phyloP scores from a whole-genome alignment of 2,329 filamentous ascomycete genomes.

The Alternaria gansuensis region DNA sequence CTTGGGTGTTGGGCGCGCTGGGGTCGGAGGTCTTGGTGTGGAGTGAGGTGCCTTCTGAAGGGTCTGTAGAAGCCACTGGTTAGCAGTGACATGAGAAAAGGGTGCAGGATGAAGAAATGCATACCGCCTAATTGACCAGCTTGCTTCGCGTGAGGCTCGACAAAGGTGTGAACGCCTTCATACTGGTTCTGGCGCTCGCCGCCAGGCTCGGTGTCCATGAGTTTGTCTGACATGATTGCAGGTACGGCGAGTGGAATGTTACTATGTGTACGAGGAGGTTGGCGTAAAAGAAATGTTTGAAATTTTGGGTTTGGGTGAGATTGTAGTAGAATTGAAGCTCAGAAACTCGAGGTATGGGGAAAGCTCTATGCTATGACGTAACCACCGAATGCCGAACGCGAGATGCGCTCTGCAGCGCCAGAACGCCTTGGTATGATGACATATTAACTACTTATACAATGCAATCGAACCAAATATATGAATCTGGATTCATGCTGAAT shows the following conservation, averaged over 20 bases:
- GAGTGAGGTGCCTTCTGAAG: constrained; percentile 24
- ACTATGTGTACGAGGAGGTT: not conserved
- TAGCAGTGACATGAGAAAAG: not conserved
- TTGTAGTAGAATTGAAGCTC: constrained; percentile 14
- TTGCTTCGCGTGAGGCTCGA: constrained; percentile 61
- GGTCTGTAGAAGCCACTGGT: constrained; percentile 8
- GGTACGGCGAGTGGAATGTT: not conserved
- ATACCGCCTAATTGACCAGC: constrained; percentile 66
- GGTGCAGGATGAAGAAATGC: not conserved
- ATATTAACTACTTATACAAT: not conserved
- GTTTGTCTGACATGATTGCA: constrained; percentile 59
- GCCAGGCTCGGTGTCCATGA: constrained; percentile 68
- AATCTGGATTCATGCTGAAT: constrained; percentile 29
- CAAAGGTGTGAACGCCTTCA: constrained; percentile 64
- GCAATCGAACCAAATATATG: not conserved
- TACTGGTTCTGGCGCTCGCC: constrained; percentile 68
- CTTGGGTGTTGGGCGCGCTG: constrained; percentile 55
- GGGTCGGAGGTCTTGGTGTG: constrained; percentile 37
- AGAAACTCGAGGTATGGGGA: constrained; percentile 18
- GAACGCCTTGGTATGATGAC: constrained; percentile 11
- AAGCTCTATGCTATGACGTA: constrained; percentile 22
- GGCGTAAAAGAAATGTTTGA: not conserved
- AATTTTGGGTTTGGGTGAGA: not conserved
- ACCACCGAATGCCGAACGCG: constrained; percentile 17
- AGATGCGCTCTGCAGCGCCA: constrained; percentile 17